Percentiles rank a stretch among this genome's conserved stretches.
These are phyloP conservation scores for Nannochloris sp. DNA, from an alignment of 139 green algal species.

Conservation along the genomic window DNA sequence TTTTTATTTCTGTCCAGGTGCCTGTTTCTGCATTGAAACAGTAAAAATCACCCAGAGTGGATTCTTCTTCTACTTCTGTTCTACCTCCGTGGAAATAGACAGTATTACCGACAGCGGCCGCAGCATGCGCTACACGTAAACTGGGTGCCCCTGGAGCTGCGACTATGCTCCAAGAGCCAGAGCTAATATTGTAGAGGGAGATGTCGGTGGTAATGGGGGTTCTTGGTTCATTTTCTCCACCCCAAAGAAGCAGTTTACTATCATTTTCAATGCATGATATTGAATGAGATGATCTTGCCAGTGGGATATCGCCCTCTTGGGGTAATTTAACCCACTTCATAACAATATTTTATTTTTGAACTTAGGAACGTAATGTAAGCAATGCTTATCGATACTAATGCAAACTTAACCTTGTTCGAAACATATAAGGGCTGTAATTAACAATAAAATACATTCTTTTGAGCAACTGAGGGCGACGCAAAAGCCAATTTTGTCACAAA, in stretches of 20 bases:
- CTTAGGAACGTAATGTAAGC: background rate
- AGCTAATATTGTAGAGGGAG: background rate
- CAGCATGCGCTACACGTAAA: background rate
- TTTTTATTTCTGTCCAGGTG: background rate
- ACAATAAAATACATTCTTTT: no score
- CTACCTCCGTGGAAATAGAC: conserved; percentile 2
- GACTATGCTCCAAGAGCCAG: background rate
- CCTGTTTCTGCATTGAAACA: background rate
- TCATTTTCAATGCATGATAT: conserved; percentile 1
- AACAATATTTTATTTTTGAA: background rate
- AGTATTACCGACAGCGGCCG: background rate
- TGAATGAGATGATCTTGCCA: conserved; percentile 1
- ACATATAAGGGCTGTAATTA: no score
- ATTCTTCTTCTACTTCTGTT: conserved; percentile 1
- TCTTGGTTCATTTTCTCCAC: conserved; percentile 6
- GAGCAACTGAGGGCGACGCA: no score
- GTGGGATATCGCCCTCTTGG: background rate
- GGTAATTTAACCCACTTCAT: background rate
- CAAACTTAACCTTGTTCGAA: no score
- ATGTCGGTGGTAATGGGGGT: background rate
- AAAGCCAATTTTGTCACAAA: no score
- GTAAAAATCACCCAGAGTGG: conserved; percentile 5
- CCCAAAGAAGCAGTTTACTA: conserved; percentile 1
- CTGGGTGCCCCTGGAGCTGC: background rate
- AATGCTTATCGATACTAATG: no score